Evolutionary conservation across 768 basidiomycete species (phyloP), one percentile per base, ranked within the genome.

Genomic region (Hortiboletus campestris): DNA sequence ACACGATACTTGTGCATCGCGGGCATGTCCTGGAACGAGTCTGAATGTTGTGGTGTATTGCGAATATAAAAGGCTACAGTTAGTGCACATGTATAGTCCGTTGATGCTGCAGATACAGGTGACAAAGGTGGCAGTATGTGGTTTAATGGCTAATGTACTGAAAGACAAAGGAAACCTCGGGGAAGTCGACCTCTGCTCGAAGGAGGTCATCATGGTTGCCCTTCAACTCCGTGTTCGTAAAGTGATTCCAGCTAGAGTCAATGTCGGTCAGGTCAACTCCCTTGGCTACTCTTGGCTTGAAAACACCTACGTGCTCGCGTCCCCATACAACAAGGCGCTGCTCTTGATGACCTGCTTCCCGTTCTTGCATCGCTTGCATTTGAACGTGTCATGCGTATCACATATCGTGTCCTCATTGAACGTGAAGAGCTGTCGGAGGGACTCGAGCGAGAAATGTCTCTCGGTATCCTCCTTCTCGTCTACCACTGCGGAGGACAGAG

Each of bases 321-420:
- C 97, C 16, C 97, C 97, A 61, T 98, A 98, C 16, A 99, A 69
- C 64, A 98, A 70, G 0, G 92, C 94, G 2, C 87, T 84, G 4
- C 91, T 79, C 72, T 96, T 98, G 64, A 83, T 78, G 42, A 80
- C 66, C 70, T 98, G 97, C 64, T 82, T 88, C 19, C 93, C 94
- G 58, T 94, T 78, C 73, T 83, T 88, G 72, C 94, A 96, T 48
- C 91, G 81, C 70, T 91, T 92, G 74, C 93, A 95, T 73, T 98
- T 98, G 82, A 96, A 98, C 9, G 94, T 95, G 67, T 98, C 96
- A 64, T 99, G 97, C 34, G 97, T 98, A 68, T 98, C 94, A 63
- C 90, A 93, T 11, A 85, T 69, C 7, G 94, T 95, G 45, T 83
- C 74, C 62, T 94, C 87, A 53, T 95, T 94, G 76, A 94, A 95